phyloP scores from a whole-genome alignment of 148 eudicot genomes.

The Bassia scoparia region DNA sequence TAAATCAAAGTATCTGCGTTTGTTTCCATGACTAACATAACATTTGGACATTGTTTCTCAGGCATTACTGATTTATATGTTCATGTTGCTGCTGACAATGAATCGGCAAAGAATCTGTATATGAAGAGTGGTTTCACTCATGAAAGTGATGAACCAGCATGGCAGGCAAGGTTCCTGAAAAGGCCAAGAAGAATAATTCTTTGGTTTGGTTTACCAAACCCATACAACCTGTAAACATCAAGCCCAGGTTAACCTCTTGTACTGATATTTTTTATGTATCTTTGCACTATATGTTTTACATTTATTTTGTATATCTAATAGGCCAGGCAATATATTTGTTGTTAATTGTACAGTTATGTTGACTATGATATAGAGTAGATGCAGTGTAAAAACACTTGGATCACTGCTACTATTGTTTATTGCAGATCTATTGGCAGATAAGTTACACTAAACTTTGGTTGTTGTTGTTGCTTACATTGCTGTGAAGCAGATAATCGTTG shows the following conservation, averaged over 20 bases:
- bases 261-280: neutral
- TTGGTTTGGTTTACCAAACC: slow-evolving; percentile 68
- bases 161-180: slow-evolving; percentile 75
- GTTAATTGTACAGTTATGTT: slow-evolving; percentile 5
- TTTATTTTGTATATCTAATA: slow-evolving; percentile 4
- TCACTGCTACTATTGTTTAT: neutral
- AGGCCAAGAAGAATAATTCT: slow-evolving; percentile 79
- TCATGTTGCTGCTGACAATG: slow-evolving; percentile 84
- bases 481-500: neutral
- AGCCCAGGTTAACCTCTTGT: slow-evolving; percentile 21
- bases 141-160: slow-evolving; percentile 84
- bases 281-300: neutral
- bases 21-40: slow-evolving; percentile 7
- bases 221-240: slow-evolving; percentile 40
- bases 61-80: slow-evolving; percentile 87
- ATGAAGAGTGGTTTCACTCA: slow-evolving; percentile 69
- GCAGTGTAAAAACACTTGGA: neutral
- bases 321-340: neutral
- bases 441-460: neutral
- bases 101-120: slow-evolving; percentile 75
- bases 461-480: neutral
- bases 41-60: slow-evolving; percentile 24
- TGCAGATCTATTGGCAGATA: neutral
- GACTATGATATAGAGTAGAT: neutral
- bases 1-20: too few relatives aligned